These are phyloP conservation scores for Adiantum capillusveneris DNA, from an alignment of 75 land plant genomes.

Conservation along the genomic window DNA sequence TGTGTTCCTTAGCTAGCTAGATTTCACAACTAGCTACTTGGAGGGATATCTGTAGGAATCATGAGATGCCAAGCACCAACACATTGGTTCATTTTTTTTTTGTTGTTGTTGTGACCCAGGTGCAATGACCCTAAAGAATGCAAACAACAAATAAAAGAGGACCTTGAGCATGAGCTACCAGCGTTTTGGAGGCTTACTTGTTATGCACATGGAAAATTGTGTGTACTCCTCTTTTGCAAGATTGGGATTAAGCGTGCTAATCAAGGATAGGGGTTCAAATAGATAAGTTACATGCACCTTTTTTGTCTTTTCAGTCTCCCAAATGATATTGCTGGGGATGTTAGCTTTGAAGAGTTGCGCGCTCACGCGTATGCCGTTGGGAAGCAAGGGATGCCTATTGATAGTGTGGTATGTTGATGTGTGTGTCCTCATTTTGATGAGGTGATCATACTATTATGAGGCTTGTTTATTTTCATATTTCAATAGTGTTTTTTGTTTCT, in stretches of 20 bases:
- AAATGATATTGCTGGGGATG: constrained; percentile 64
- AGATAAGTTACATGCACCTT: neutral
- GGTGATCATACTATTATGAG: too few relatives aligned
- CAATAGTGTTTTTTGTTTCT: too few relatives aligned
- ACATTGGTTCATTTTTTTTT: too few relatives aligned
- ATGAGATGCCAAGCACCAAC: too few relatives aligned
- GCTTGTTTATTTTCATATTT: too few relatives aligned
- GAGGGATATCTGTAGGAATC: too few relatives aligned
- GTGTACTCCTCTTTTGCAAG: neutral
- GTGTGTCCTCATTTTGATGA: too few relatives aligned
- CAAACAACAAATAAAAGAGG: constrained; percentile 46
- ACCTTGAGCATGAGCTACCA: constrained; percentile 55
- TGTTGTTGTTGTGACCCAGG: constrained; percentile 21
- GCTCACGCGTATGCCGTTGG: constrained; percentile 60
- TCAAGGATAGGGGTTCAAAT: neutral
- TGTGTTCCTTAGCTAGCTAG: too few relatives aligned
- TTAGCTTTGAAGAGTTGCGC: constrained; percentile 70
- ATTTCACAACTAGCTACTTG: too few relatives aligned
- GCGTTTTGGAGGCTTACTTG: constrained; percentile 68
- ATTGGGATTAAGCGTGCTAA: neutral
- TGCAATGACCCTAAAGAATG: constrained; percentile 62
- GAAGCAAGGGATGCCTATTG: constrained; percentile 40
- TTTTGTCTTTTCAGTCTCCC: constrained; percentile 37
- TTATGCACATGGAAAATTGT: constrained; percentile 62
- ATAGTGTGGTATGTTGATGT: constrained; percentile 45